phyloP scores from a whole-genome alignment of 495 filamentous ascomycete genomes.

The Penicillium subrubescens region DNA sequence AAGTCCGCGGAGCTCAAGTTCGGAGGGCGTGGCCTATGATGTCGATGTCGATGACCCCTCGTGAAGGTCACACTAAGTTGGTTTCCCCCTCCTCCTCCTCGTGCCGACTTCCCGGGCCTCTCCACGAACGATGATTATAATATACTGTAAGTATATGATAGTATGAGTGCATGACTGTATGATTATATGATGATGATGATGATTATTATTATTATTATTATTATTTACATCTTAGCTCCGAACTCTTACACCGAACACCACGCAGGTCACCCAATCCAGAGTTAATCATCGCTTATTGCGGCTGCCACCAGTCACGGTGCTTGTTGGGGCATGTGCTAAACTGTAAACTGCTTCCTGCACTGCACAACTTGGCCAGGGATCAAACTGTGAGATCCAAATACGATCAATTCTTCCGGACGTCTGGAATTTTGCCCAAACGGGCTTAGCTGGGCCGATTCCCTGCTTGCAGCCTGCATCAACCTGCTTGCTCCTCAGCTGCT shows the following conservation, averaged over 20 bases:
- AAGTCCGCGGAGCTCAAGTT: conserved; percentile 19
- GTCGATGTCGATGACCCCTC: conserved; percentile 14
- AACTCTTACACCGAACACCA: neutral
- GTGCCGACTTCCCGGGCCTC: conserved; percentile 30
- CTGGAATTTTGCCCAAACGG: conserved; percentile 29
- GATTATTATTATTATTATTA: neutral
- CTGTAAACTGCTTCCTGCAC: neutral
- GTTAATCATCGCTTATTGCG: conserved; percentile 7
- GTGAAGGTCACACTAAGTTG: neutral
- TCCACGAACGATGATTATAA: neutral
- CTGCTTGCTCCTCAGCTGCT: neutral
- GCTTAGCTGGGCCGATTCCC: conserved; percentile 12
- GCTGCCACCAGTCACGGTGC: neutral
- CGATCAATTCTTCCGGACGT: conserved; percentile 16
- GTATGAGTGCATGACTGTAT: no score
- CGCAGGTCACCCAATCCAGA: conserved; percentile 6
- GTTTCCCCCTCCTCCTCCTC: neutral
- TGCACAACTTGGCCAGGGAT: neutral
- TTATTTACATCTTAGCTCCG: neutral
- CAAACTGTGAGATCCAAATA: neutral
- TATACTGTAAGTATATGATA: no score
- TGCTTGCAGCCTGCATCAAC: neutral
- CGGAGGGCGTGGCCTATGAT: conserved; percentile 16
- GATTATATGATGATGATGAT: neutral
- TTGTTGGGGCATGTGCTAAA: neutral